Evolutionary conservation across 1,284 basidiomycete genomes (phyloP).

Genomic region (Porphyrellus sp.): DNA sequence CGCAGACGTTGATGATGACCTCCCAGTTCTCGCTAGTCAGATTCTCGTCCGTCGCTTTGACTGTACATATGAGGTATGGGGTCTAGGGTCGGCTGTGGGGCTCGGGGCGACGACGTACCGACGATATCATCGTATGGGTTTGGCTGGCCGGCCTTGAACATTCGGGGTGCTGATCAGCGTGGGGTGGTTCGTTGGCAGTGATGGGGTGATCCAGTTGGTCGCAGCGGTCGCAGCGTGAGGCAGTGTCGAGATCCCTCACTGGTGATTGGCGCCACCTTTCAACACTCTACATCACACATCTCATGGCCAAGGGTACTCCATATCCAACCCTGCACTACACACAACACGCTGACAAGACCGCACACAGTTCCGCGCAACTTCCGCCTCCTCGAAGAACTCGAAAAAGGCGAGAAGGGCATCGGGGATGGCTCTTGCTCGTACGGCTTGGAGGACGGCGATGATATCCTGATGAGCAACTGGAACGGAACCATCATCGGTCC

Average conservation of each 20-base stretch:
- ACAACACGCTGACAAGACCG: not conserved
- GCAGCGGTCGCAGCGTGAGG: conserved; percentile 30
- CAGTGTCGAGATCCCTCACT: conserved; percentile 25
- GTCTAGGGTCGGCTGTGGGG: not conserved
- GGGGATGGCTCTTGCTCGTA: conserved; percentile 98
- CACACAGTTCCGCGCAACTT: conserved; percentile 90
- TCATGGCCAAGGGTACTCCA: conserved; percentile 60
- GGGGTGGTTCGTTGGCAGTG: conserved; percentile 16
- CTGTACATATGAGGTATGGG: conserved; percentile 40
- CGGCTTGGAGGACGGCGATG: conserved; percentile 88
- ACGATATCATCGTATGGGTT: conserved; percentile 95
- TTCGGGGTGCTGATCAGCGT: conserved; percentile 28
- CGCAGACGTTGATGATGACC: conserved; percentile 90
- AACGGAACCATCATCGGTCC: conserved; percentile 99
- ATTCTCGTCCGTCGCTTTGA: conserved; percentile 93
- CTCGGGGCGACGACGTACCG: conserved; percentile 51
- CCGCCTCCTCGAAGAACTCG: conserved; percentile 93
- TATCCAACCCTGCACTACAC: not conserved
- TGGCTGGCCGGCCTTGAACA: conserved; percentile 63
- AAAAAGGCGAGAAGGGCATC: conserved; percentile 99
- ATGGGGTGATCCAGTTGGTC: not conserved
- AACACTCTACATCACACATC: conserved; percentile 16
- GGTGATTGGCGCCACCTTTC: conserved; percentile 13
- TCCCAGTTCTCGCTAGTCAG: conserved; percentile 96
- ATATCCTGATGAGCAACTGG: conserved; percentile 97